Percentiles rank a stretch among this genome's conserved stretches.
phyloP scores from a whole-genome alignment of 2,329 filamentous ascomycete species.

The Fusarium caatingaense region DNA sequence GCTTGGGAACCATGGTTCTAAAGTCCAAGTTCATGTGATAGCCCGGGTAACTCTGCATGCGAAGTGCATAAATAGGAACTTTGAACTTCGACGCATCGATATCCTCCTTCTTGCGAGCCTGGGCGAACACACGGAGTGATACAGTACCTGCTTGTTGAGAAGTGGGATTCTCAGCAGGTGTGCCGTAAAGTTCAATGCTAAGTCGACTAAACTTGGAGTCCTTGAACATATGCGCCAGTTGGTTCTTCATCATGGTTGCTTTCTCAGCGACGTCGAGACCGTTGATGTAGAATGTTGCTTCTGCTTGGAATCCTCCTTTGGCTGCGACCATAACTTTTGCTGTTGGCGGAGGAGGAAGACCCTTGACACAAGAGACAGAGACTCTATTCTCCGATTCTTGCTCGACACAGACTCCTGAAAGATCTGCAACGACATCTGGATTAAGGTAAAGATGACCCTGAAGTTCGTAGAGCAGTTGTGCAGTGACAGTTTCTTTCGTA shows the following conservation, averaged over 20 bases:
- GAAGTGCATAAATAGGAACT: constrained; percentile 52
- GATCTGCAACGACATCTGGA: constrained; percentile 56
- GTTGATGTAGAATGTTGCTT: constrained; percentile 57
- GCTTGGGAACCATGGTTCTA: constrained; percentile 55
- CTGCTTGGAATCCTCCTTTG: constrained; percentile 58
- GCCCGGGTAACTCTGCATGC: constrained; percentile 57
- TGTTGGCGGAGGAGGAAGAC: constrained; percentile 48
- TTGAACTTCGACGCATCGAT: constrained; percentile 53
- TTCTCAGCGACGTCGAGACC: constrained; percentile 59
- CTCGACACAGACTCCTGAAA: constrained; percentile 57
- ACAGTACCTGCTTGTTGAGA: constrained; percentile 63
- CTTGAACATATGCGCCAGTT: constrained; percentile 52
- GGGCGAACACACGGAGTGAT: constrained; percentile 58
- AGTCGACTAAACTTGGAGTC: constrained; percentile 52
- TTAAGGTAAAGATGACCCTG: constrained; percentile 59
- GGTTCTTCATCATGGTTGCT: constrained; percentile 55
- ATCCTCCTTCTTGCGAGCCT: constrained; percentile 55
- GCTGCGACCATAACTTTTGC: constrained; percentile 57
- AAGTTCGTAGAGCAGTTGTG: constrained; percentile 59
- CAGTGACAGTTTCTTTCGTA: constrained; percentile 50
- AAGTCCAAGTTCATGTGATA: constrained; percentile 59
- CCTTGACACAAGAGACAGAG: constrained; percentile 47
- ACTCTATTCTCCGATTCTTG: constrained; percentile 52
- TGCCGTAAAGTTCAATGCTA: constrained; percentile 52
- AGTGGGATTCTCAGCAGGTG: constrained; percentile 52